These are phyloP conservation scores for Conringia planisiliqua DNA, from an alignment of 345 rosid species.

Conservation along the genomic window DNA sequence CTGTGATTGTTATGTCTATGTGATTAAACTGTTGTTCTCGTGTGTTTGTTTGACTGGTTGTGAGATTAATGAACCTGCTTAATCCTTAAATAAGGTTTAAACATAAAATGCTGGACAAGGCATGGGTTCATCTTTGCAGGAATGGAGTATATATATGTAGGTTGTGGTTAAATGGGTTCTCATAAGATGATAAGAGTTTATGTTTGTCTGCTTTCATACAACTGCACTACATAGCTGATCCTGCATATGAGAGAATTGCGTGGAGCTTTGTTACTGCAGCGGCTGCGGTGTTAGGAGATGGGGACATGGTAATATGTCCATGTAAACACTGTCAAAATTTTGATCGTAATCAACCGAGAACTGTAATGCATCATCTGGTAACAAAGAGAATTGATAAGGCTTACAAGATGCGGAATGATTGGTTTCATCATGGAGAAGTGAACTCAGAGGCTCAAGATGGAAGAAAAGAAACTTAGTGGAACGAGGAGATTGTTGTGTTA, in stretches of 20 bases:
- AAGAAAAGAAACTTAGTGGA: background rate
- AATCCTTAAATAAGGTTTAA: background rate
- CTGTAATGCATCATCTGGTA: background rate
- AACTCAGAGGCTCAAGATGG: too few species aligned
- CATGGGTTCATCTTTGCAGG: background rate
- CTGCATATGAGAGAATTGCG: background rate
- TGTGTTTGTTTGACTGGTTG: too few species aligned
- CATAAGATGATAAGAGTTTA: background rate
- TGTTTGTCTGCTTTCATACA: background rate
- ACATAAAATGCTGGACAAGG: background rate
- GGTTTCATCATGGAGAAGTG: background rate
- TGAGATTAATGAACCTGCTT: too few species aligned
- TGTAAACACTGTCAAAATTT: background rate
- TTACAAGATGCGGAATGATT: background rate
- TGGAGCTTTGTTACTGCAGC: background rate
- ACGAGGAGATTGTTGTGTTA: background rate
- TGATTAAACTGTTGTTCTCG: too few species aligned
- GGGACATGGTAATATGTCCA: background rate
- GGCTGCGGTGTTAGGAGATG: background rate
- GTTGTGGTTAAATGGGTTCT: background rate
- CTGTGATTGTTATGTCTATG: too few species aligned
- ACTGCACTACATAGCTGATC: background rate
- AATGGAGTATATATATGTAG: too few species aligned
- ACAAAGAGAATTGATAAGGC: background rate
- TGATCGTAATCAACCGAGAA: background rate